phyloP scores from a whole-genome alignment of 805 yeast species.

The Diddensiella transvaalensis region DNA sequence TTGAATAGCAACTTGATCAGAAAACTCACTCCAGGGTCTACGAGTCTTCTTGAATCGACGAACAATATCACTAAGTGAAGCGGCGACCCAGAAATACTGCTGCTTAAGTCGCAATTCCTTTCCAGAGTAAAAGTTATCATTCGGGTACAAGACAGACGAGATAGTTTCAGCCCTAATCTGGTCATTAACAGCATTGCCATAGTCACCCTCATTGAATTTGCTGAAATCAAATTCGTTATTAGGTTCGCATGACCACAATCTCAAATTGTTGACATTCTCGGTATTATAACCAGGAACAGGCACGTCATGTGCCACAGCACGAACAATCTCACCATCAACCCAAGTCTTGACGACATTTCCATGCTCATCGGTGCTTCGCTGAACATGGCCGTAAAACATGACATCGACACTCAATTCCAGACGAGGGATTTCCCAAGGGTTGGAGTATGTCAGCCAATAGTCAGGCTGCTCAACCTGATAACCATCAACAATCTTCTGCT shows the following conservation, averaged over 20 bases:
- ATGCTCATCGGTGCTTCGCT: slow-evolving; percentile 48
- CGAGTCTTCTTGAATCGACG: slow-evolving; percentile 81
- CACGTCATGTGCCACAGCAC: slow-evolving; percentile 87
- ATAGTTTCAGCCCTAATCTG: slow-evolving; percentile 90
- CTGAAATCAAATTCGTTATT: slow-evolving; percentile 87
- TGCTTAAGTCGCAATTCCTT: slow-evolving; percentile 90
- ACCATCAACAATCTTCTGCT: slow-evolving; percentile 85
- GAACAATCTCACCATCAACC: slow-evolving; percentile 85
- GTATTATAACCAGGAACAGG: slow-evolving; percentile 88
- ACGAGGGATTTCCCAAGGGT: slow-evolving; percentile 93
- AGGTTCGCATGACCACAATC: slow-evolving; percentile 88
- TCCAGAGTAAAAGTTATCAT: slow-evolving; percentile 88
- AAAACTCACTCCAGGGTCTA: slow-evolving; percentile 75
- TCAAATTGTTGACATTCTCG: slow-evolving; percentile 76
- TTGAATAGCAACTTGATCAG: slow-evolving; percentile 87
- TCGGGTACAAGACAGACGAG: slow-evolving; percentile 89
- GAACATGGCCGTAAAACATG: slow-evolving; percentile 81
- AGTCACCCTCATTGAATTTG: slow-evolving; percentile 89
- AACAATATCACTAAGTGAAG: slow-evolving; percentile 85
- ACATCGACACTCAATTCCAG: slow-evolving; percentile 84
- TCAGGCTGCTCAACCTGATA: slow-evolving; percentile 94
- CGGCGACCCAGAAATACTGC: slow-evolving; percentile 96
- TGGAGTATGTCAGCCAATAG: slow-evolving; percentile 83
- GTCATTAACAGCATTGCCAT: slow-evolving; percentile 72
- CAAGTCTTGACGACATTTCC: slow-evolving; percentile 62